Percentiles rank a stretch among this genome's conserved stretches.
These are phyloP conservation scores for Trichoderma oligosporum DNA, from an alignment of 2,329 filamentous ascomycete genomes.

Conservation along the genomic window DNA sequence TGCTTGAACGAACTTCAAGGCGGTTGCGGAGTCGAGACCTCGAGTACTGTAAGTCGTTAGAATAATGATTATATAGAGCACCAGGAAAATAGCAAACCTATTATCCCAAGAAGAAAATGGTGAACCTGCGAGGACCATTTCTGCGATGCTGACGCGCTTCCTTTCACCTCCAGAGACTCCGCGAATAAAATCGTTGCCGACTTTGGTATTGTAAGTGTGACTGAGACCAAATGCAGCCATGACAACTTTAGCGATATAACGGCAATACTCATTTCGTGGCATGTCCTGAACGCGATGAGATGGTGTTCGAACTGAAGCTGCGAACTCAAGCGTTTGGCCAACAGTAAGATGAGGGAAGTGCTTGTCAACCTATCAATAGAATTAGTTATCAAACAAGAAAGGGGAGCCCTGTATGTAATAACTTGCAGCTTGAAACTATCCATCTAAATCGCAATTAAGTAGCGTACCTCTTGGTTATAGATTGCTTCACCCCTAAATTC, in stretches of 20 bases:
- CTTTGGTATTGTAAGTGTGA: conserved; percentile 68
- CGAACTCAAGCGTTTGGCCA: conserved; percentile 69
- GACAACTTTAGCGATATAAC: conserved; percentile 62
- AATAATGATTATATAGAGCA: too few relatives aligned
- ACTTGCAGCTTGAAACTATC: too few relatives aligned
- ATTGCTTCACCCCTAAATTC: conserved; percentile 64
- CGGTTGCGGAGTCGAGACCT: conserved; percentile 70
- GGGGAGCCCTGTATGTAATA: too few relatives aligned
- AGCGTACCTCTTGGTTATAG: conserved; percentile 66
- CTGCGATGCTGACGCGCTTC: conserved; percentile 78
- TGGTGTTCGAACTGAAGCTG: conserved; percentile 64
- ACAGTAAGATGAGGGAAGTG: conserved; percentile 78
- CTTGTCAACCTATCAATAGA: conserved; percentile 51
- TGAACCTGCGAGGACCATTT: conserved; percentile 65
- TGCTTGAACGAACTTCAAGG: conserved; percentile 67
- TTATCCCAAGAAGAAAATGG: conserved; percentile 65
- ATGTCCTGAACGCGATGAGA: conserved; percentile 61
- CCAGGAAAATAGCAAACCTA: conserved; percentile 35
- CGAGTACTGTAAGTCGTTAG: conserved; percentile 45
- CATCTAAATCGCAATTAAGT: background rate
- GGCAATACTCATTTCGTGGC: conserved; percentile 55
- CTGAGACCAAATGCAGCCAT: conserved; percentile 69
- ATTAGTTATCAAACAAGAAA: background rate
- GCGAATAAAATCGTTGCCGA: conserved; percentile 70
- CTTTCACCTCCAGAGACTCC: conserved; percentile 69